A percentile compares a stretch with the other conserved stretches of the same genome.
These are phyloP conservation scores for Pichia cactophila DNA, from an alignment of 1,139 yeast genomes.

Conservation along the genomic window DNA sequence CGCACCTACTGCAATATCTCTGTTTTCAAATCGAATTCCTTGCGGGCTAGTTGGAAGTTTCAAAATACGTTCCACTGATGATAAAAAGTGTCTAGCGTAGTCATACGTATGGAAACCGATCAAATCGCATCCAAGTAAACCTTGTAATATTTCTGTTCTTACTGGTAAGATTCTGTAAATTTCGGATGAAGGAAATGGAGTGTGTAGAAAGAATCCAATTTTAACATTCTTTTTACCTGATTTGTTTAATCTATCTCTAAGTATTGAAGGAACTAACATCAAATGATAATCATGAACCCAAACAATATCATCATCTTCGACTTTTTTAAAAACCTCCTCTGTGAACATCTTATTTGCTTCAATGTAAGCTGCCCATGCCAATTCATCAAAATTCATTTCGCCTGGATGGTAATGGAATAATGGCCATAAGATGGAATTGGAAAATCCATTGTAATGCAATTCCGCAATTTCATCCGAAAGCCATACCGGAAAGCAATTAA, in stretches of 20 bases:
- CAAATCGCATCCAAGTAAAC: conserved; percentile 88
- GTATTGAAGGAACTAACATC: conserved; percentile 90
- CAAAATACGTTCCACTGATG: conserved; percentile 83
- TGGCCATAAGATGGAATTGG: conserved; percentile 93
- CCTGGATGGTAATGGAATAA: conserved; percentile 98
- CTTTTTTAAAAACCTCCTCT: conserved; percentile 58
- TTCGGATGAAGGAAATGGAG: conserved; percentile 97
- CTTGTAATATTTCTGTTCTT: conserved; percentile 81
- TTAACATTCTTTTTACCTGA: conserved; percentile 45
- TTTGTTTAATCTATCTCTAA: conserved; percentile 54
- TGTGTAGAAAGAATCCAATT: conserved; percentile 90
- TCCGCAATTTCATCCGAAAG: conserved; percentile 86
- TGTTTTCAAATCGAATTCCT: conserved; percentile 73
- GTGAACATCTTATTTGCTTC: conserved; percentile 89
- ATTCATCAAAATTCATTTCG: conserved; percentile 96
- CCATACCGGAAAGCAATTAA: conserved; percentile 87
- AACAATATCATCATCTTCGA: conserved; percentile 77
- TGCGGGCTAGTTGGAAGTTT: conserved; percentile 83
- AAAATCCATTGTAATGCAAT: conserved; percentile 92
- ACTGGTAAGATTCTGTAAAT: conserved; percentile 95
- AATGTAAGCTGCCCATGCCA: conserved; percentile 96
- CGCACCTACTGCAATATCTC: conserved; percentile 84
- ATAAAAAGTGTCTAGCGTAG: conserved; percentile 94
- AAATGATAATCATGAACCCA: conserved; percentile 92
- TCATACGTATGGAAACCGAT: conserved; percentile 99